These are phyloP conservation scores for Scenedesmus sp. DNA, from an alignment of 163 green algal genomes.

Conservation along the genomic window DNA sequence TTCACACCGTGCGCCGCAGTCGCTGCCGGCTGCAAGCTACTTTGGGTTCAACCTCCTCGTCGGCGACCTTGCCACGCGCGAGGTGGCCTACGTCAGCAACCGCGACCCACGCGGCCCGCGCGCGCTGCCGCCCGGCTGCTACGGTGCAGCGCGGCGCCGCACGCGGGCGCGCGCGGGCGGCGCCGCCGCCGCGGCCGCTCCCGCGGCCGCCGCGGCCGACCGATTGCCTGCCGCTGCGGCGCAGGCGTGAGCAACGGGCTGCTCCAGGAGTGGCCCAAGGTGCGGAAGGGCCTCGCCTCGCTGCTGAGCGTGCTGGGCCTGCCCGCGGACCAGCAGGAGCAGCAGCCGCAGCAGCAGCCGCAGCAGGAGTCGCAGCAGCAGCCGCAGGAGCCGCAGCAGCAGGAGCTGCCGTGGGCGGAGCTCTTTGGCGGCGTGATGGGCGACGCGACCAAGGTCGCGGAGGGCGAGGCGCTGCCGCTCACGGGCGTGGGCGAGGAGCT, in stretches of 20 bases:
- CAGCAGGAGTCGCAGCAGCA: too few species aligned
- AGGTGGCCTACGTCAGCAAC: slow-evolving; percentile 48
- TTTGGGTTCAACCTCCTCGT: slow-evolving; percentile 52
- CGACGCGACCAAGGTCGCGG: not conserved
- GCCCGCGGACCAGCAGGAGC: not conserved
- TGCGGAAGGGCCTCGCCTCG: slow-evolving; percentile 38
- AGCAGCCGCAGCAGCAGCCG: not conserved
- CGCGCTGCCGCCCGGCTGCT: slow-evolving; percentile 13
- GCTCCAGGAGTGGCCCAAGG: slow-evolving; percentile 57
- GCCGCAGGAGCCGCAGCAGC: not conserved
- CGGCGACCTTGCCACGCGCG: slow-evolving; percentile 28
- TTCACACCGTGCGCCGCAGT: too few species aligned
- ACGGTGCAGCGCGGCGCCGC: slow-evolving; percentile 1
- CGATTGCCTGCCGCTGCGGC: not conserved
- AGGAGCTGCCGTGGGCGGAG: slow-evolving; percentile 22
- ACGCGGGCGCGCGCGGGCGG: not conserved
- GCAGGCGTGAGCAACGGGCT: slow-evolving; percentile 58
- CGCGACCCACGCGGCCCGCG: slow-evolving; percentile 5
- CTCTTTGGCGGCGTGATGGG: slow-evolving; percentile 39
- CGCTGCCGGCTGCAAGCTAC: slow-evolving; percentile 4
- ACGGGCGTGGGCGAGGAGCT: slow-evolving; percentile 32
- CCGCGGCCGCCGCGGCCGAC: not conserved
- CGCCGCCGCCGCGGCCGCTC: not conserved
- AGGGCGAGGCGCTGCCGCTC: slow-evolving; percentile 12
- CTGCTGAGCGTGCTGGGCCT: not conserved